These are phyloP conservation scores for Phytophthora cryptogea DNA, from an alignment of 352 stramenopile genomes.

Conservation along the genomic window DNA sequence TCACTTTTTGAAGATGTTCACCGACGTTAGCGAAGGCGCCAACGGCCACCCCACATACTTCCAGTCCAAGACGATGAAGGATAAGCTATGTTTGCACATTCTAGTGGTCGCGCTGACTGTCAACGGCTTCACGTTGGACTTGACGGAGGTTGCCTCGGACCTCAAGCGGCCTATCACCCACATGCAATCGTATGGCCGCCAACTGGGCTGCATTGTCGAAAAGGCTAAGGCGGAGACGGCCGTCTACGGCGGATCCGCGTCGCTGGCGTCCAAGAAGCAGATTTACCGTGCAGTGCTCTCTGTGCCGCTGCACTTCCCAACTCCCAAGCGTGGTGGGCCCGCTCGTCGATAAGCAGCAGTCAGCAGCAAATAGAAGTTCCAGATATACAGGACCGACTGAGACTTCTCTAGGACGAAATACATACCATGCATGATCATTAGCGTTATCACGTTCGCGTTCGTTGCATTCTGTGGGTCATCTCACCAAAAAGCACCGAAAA, in stretches of 20 bases:
- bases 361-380: constrained; percentile 21
- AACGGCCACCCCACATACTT: constrained; percentile 69
- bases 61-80: constrained; percentile 78
- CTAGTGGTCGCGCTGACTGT: constrained; percentile 76
- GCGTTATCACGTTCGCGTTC: neutral
- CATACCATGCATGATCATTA: constrained; percentile 32
- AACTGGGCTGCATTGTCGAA: constrained; percentile 76
- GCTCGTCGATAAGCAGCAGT: constrained; percentile 44
- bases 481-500: no score
- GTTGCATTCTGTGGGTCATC: neutral
- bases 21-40: constrained; percentile 55
- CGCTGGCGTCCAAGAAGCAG: constrained; percentile 72
- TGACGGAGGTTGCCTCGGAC: constrained; percentile 68
- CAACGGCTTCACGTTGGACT: constrained; percentile 76
- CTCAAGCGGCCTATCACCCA: constrained; percentile 62
- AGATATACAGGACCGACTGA: constrained; percentile 14
- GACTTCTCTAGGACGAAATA: constrained; percentile 30
- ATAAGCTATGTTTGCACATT: constrained; percentile 82
- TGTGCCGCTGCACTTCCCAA: constrained; percentile 79
- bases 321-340: constrained; percentile 62
- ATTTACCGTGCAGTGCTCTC: constrained; percentile 69
- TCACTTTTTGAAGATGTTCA: constrained; percentile 74
- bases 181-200: constrained; percentile 66
- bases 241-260: constrained; percentile 50
- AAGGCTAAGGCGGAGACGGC: constrained; percentile 68